Evolutionary conservation across 257 asterid species (phyloP), one percentile per base, ranked within the genome.

Genomic region (Solanum sitiens): DNA sequence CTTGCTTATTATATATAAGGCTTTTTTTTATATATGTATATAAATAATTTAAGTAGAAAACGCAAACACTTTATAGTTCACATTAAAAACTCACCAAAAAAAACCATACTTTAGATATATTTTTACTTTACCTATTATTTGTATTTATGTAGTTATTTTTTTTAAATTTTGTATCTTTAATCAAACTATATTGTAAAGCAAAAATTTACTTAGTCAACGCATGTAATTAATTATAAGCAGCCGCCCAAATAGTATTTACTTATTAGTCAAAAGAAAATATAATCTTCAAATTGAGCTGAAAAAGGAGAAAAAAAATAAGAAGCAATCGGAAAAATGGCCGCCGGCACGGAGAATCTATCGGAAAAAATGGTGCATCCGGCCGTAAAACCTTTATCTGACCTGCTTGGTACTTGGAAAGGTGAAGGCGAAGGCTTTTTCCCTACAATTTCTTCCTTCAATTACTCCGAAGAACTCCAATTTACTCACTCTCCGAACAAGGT

Each of bases 341-440:
- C 21, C 20, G 40, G 44, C 7, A 27, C 42, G 21, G 42, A 7
- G 0, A 80, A 80, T 18, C 85, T 25, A 40, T 25, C 39, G 79
- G 63, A 37, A 39, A 84, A 71, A n/a, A 4, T 25, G 87, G 87
- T 92, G 25, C 98, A 95, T 86, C 95, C 95, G 67, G 89, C 91
- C 27, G 93, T 93, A 37, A 85, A 89, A 71, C 94, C 96, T 68
- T 87, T 95, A 11, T 86, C 94, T 20, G 92, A 88, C 88, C 83
- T 95, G 74, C 87, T 93, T 25, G 98, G 98, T 32, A 92, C 92
- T 2, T 95, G 98, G 98, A 93, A 84, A 90, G 96, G 98, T 44
- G 88, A 92, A 86, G 95, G 96, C 0, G 89, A 91, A 37, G 98
- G 96, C 12, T 85, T 87, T 88, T 95, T 89, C 79, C 96, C 95